phyloP scores from a whole-genome alignment of 2,329 filamentous ascomycete genomes.

The Nemania abortiva region DNA sequence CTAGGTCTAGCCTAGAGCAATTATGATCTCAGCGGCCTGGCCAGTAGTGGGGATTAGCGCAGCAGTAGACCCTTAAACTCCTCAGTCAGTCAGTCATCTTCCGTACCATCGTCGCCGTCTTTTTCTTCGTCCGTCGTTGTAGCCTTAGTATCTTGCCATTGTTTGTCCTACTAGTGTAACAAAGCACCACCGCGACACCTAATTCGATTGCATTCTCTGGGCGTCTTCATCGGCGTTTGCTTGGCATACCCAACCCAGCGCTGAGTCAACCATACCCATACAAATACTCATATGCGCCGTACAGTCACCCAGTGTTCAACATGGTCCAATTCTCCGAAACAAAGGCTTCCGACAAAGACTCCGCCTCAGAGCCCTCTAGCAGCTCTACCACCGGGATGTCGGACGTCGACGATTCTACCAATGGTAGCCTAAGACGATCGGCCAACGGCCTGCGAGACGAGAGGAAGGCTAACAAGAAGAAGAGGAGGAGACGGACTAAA shows the following conservation, averaged over 20 bases:
- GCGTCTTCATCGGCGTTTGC: background rate
- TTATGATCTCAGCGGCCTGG: conserved; percentile 13
- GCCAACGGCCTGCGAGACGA: conserved; percentile 41
- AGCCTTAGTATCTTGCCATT: background rate
- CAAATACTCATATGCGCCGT: background rate
- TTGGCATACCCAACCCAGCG: no score
- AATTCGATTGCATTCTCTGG: background rate
- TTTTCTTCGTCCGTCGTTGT: background rate
- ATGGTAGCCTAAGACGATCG: conserved; percentile 41
- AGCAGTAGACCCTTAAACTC: conserved; percentile 14
- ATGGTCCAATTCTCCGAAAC: conserved; percentile 50
- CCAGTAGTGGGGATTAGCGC: conserved; percentile 23
- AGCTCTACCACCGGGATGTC: conserved; percentile 43
- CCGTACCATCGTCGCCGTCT: background rate
- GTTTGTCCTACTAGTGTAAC: background rate
- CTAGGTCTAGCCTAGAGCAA: background rate
- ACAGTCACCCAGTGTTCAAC: conserved; percentile 23
- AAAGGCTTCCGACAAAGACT: conserved; percentile 33
- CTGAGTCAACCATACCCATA: conserved; percentile 19
- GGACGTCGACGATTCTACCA: conserved; percentile 51
- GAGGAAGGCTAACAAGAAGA: conserved; percentile 52
- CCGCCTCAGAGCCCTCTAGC: conserved; percentile 37
- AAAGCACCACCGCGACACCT: background rate
- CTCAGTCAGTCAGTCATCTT: background rate
- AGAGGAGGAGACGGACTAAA: conserved; percentile 45